Evolutionary conservation across 2,329 filamentous ascomycete species (phyloP), one percentile per base, ranked within the genome.

Genomic region (Ophiocordyceps australis): DNA sequence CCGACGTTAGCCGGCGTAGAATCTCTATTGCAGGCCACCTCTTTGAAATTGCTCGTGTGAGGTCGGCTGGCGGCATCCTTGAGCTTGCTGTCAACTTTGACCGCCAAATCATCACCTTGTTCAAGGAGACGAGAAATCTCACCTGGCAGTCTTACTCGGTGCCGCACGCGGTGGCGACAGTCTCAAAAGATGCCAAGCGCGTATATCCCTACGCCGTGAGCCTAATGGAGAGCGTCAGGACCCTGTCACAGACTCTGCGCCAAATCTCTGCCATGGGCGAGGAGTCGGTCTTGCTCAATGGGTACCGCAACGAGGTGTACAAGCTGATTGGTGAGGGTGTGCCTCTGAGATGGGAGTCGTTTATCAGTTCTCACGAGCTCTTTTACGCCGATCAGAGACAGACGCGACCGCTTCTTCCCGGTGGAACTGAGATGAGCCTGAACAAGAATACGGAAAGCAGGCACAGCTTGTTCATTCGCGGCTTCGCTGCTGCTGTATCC

Each of bases 151-250:
- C 82, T 36, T 98, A 83, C 47, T 76, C 81, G 29, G 81, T 98
- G 14, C 91, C 91, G 7, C 89, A 98, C 49, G 74, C 80, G 10
- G 82, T 98, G 42, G 91, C 77, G 50, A 95, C 82, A 35, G 82
- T 93, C 28, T 92, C 91, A 1, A 98, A 95, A 50, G 89, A 98
- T 47, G 91, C 89, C n/a, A 93, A 94, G 53, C 72, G 89, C 27
- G 89, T 98, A 4, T 99, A 99, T 40, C 89, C 89, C 0, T 98
- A 91, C 43, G 89, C 91, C 14, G 85, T 98, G 36, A 95, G 85
- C 43, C 56, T 99, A 37, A 98, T 98, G 83, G 89, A 99, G 54
- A 95, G 83, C 41, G 82, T 95, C n/a, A 71, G 85, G 30, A 95
- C 83, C 0, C 76, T 92, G 35, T 69, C 82, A 3, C 86, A 95